Base-by-base conservation (phyloP, 208 protist species). In the Trypanosoma theileri region DNA sequence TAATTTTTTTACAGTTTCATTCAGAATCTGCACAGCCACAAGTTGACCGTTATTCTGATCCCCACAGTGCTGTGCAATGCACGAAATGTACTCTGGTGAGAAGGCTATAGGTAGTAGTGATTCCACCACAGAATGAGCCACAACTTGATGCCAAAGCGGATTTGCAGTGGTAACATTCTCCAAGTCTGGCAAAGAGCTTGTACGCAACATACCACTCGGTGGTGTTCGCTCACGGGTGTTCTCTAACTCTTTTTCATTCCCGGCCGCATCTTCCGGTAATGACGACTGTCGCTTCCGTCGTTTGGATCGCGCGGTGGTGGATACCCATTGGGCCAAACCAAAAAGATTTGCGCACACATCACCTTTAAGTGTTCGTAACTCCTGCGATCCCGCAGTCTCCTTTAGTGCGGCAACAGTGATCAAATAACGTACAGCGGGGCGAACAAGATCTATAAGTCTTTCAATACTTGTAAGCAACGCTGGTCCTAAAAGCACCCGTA, bases 11-110 rank as follows among this genome's bases (percentile, higher is more conserved):
- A 96, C 58, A 19, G 69, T 83, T 64, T 94, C 88, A 9, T 75
- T 76, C 44, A 91, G 50, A 31, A 96, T 71, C 28, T 84, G 76
- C 10, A 87, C 86, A 12, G 86, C 82, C 22, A 91, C 68, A 12
- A 93, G 71, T 59, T 79, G 79, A 1, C 91, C 91, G 22, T 91
- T 86, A 59, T 72, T 81, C 61, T 77, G 75, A 59, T 94, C 88
- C 10, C 91, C 91, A 48, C 81, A 85, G 73, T 86, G 74, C 50
- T 76, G 63, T 12, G 86, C 82, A 45, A 93, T 68, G 13, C 77
- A 80, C 17, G 85, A 64, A 26, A 91, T 68, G 72, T 86, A 96
- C 31, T 92, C 86, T 12, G 86, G 81, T 11, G 58, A 71, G 71
- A 82, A 95, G 69, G 89, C 52, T 1, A 69, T 42, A 16, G 59